These are phyloP conservation scores for Botrytis elliptica DNA, from an alignment of 2,329 filamentous ascomycete genomes.

Conservation along the genomic window DNA sequence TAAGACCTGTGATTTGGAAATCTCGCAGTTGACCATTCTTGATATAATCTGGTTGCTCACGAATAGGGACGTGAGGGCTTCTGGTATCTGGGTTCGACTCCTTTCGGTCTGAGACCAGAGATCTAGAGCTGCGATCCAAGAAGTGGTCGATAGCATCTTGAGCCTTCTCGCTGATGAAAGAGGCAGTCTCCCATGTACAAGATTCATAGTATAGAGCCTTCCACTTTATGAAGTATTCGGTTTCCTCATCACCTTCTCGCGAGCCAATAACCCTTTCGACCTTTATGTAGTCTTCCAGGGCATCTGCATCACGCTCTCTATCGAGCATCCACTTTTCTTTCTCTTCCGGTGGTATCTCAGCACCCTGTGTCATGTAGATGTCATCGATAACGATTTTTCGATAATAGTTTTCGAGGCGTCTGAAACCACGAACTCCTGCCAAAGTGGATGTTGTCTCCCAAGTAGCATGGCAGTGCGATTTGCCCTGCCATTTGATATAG, in stretches of 20 bases:
- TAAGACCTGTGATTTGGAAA: conserved; percentile 91
- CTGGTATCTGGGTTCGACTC: conserved; percentile 77
- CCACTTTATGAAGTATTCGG: conserved; percentile 96
- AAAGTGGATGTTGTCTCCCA: conserved; percentile 84
- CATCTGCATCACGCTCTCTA: conserved; percentile 84
- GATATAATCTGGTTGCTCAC: conserved; percentile 83
- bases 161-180: conserved; percentile 72
- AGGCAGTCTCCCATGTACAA: conserved; percentile 87
- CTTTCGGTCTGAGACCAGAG: conserved; percentile 74
- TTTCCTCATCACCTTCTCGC: conserved; percentile 74
- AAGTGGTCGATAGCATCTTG: conserved; percentile 91
- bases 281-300: conserved; percentile 83
- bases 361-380: conserved; percentile 71
- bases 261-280: conserved; percentile 90
- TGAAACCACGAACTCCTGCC: conserved; percentile 74
- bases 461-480: conserved; percentile 91
- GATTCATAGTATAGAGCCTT: conserved; percentile 90
- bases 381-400: conserved; percentile 79
- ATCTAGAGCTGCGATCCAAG: conserved; percentile 76
- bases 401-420: conserved; percentile 93
- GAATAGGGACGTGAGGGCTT: conserved; percentile 66
- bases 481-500: conserved; percentile 94
- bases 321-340: conserved; percentile 95
- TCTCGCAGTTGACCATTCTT: conserved; percentile 80
- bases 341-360: conserved; percentile 76